Conservation (phyloP, 305 asterid genomes). For the Plantago coronopus region DNA sequence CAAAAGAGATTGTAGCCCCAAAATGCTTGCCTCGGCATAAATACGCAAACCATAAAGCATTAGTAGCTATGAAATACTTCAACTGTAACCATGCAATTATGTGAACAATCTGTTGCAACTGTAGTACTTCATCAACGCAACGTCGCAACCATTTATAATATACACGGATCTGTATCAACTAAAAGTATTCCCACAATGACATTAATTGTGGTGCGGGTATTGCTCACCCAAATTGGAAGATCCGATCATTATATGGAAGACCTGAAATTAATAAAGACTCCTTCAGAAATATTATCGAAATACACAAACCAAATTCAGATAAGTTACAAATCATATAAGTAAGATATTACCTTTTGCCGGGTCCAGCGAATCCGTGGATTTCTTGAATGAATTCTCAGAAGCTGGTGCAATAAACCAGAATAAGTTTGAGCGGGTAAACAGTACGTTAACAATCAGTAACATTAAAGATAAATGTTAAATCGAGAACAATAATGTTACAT, state of each 20-base stretch:
- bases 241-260: conserved; percentile 91
- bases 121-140: conserved; percentile 16
- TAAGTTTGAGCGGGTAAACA: conserved; percentile 22
- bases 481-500: no score
- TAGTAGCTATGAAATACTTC: not conserved
- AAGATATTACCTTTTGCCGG: conserved; percentile 78
- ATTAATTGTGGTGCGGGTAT: conserved; percentile 20
- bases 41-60: not conserved
- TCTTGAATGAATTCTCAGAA: conserved; percentile 85
- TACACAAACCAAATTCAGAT: conserved; percentile 16
- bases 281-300: conserved; percentile 12
- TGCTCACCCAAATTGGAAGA: conserved; percentile 81
- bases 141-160: conserved; percentile 11
- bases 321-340: conserved; percentile 3
- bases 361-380: conserved; percentile 75
- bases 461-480: no score
- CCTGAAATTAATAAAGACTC: conserved; percentile 51
- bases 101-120: not conserved
- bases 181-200: conserved; percentile 11
- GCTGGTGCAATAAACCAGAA: conserved; percentile 43
- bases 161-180: conserved; percentile 17
- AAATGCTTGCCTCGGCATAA: not conserved
- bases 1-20: not conserved
- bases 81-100: not conserved
- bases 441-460: not conserved